Base-by-base conservation (phyloP, 2,329 filamentous ascomycete species). In the Teratosphaeria epicoccoides region DNA sequence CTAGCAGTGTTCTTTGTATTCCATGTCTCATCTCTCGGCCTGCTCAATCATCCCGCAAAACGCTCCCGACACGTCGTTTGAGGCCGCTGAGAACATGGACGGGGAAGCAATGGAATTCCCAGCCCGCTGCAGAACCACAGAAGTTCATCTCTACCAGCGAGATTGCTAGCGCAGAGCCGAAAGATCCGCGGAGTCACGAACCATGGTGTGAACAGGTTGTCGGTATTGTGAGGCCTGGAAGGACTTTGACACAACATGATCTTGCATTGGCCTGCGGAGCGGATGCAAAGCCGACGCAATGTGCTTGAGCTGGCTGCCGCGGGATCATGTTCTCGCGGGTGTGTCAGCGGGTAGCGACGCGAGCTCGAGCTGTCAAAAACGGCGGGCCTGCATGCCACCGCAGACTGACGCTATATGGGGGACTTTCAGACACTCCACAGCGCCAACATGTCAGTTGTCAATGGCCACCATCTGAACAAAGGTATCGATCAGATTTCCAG, bases 31-130 rank as follows among this genome's bases (percentile, higher is more conserved):
- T 46, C 44, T 46, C 44, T 28, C 25, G 25, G 44, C 33, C 12
- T 46, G 17, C 25, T 46, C 44, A 46, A 46, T n/a, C 44, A 28
- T 24, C 44, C 44, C 44, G 44, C 44, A 46, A 46, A 46, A 46
- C 44, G 12, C 25, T 24, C 44, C 44, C 20, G 25, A 46, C 44
- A 46, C 25, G 23, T 17, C 44, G 44, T 46, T 46, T 46, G 44
- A 46, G 23, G 25, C 6, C 25, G 44, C 25, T 12, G 23, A 28
- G 44, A 24, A 24, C 11, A 24, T 37, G 33, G 33, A 46, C 23
- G 44, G 44, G 44, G 44, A 46, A 46, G 44, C 14, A 24, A 28
- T 24, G 25, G 23, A 17, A 24, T 14, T 11, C 25, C 25, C 44
- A 46, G 23, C 23, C 44, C 23, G 11, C 44, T 28, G 44, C 44